Base-by-base conservation (phyloP, 179 eudicot genomes). In the Patellifolia procumbens region DNA sequence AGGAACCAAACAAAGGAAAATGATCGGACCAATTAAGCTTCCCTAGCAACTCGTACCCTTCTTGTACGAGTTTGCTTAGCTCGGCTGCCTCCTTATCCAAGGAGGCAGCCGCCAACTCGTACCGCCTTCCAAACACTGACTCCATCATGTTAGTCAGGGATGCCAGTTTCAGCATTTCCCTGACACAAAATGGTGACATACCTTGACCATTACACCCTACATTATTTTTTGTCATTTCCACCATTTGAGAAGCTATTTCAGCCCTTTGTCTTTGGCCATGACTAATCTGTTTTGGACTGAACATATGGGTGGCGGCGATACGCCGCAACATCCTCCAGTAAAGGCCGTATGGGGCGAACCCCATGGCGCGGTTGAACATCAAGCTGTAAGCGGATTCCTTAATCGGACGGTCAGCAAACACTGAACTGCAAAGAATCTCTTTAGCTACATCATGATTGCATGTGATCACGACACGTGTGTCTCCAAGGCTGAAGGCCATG, bases 1-100 rank as follows among this genome's bases (percentile, higher is more conserved):
- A 83, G 17, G 82, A 83, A 12, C 84, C 79, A 12, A 94, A 68
- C 81, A 87, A 89, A 12, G 93, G 79, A 24, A 94, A 81, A 68
- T 94, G 97, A 62, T 94, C 98, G 34, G 87, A 76, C 98, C 91
- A 94, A 63, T 94, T 92, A 6, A 92, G 76, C 7, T 31, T 66
- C 3, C 98, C 96, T 48, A 94, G 73, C 59, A 94, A 82, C 15
- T 92, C 88, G 74, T 94, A 92, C 0, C 97, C 98, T 80, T 94
- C 85, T 0, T 80, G 86, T n/a, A 94, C 98, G 42, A 92, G 69
- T 59, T 78, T 69, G 76, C 78, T 80, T 20, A 94, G 51, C 83
- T 92, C 90, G 8, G 56, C 80, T 2, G 76, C 59, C 52, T 89
- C 97, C 1, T 43, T 49, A 16, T 68, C 60, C 19, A 11, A 51